Percentiles rank a stretch among this genome's conserved stretches.
phyloP scores from a whole-genome alignment of 768 basidiomycete genomes.

The Dioszegia aurantiaca region DNA sequence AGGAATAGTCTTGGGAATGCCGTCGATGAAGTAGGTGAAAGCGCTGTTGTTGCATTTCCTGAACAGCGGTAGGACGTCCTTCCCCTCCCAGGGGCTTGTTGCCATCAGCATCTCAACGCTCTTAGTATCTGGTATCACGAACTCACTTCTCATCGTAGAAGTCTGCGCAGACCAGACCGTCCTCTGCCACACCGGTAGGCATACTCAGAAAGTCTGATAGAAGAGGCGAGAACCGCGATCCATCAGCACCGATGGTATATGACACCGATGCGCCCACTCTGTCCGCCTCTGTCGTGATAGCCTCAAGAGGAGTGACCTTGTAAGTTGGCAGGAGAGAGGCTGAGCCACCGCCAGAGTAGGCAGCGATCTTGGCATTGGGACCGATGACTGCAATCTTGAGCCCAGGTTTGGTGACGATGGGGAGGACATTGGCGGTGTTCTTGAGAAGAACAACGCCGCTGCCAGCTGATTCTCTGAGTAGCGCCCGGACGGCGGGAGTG shows the following conservation, averaged over 20 bases:
- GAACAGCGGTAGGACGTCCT: constrained; percentile 17
- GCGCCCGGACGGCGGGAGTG: constrained; percentile 53
- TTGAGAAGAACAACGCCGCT: constrained; percentile 64
- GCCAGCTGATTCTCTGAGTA: constrained; percentile 59
- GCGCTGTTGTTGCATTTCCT: constrained; percentile 18
- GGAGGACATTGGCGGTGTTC: constrained; percentile 63
- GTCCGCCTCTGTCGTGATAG: constrained; percentile 56
- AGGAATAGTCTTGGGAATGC: constrained; percentile 32
- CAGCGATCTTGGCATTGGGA: constrained; percentile 58
- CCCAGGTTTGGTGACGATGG: constrained; percentile 52
- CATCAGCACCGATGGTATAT: constrained; percentile 56
- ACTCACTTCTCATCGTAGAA: constrained; percentile 36
- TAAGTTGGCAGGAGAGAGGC: constrained; percentile 69
- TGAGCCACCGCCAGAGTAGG: constrained; percentile 65
- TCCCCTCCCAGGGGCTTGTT: constrained; percentile 9
- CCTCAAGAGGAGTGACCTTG: constrained; percentile 64
- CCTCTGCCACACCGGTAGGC: constrained; percentile 1
- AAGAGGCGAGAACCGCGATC: constrained; percentile 55
- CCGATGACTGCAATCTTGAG: constrained; percentile 64
- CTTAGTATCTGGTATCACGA: background rate
- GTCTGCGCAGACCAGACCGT: constrained; percentile 19
- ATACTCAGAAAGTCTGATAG: constrained; percentile 22
- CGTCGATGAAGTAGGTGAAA: constrained; percentile 29
- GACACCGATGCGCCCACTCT: constrained; percentile 47
- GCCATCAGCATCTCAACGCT: background rate